Evolutionary conservation across 805 yeast species (phyloP).

Genomic region (Saccharomycopsis schoenii): DNA sequence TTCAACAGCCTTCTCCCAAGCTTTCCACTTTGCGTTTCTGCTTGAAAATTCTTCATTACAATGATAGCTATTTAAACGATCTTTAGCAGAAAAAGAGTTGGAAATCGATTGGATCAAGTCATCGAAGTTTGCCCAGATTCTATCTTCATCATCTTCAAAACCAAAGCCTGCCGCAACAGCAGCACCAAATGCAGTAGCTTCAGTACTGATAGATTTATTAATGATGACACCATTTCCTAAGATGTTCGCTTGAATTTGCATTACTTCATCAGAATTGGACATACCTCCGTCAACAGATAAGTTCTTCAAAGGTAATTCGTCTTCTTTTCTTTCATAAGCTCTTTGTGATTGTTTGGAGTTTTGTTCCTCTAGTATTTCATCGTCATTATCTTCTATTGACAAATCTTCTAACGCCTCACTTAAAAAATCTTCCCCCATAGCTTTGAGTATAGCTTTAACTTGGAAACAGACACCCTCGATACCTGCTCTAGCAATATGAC

Average conservation of each 20-base stretch:
- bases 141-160: constrained; percentile 36
- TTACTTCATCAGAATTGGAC: constrained; percentile 82
- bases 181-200: constrained; percentile 93
- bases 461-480: constrained; percentile 93
- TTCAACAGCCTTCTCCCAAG: constrained; percentile 81
- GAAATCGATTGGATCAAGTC: constrained; percentile 38
- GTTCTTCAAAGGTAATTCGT: constrained; percentile 32
- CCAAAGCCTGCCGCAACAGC: constrained; percentile 90
- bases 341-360: constrained; percentile 17
- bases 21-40: constrained; percentile 52
- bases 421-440: constrained; percentile 75
- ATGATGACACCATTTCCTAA: constrained; percentile 81
- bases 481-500: constrained; percentile 91
- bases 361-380: constrained; percentile 18
- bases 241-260: constrained; percentile 90
- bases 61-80: constrained; percentile 22
- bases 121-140: constrained; percentile 63
- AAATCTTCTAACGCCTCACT: constrained; percentile 20
- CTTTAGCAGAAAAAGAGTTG: constrained; percentile 18
- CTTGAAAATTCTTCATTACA: constrained; percentile 28
- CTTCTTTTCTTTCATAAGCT: constrained; percentile 1
- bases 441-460: constrained; percentile 79
- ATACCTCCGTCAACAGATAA: constrained; percentile 91
- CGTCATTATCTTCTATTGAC: background rate
- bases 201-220: constrained; percentile 70